These are phyloP conservation scores for Exophiala phaeomuriformis DNA, from an alignment of 2,329 filamentous ascomycete species.

Conservation along the genomic window DNA sequence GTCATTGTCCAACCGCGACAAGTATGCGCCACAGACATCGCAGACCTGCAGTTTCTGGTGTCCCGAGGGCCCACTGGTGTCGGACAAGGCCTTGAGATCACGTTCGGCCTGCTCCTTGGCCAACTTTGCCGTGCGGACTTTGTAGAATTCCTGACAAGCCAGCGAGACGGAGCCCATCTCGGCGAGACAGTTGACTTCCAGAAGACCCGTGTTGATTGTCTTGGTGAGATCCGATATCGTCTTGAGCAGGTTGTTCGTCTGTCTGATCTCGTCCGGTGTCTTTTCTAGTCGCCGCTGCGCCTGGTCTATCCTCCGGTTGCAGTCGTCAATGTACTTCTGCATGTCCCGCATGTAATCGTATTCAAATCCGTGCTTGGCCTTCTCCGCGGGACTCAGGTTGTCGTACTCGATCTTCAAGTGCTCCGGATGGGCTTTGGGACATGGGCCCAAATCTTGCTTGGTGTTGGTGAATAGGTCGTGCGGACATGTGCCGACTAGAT, in stretches of 20 bases:
- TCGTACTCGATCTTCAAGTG: slow-evolving; percentile 85
- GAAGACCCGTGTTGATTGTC: slow-evolving; percentile 71
- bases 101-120: slow-evolving; percentile 77
- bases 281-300: slow-evolving; percentile 90
- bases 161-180: slow-evolving; percentile 72
- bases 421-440: slow-evolving; percentile 81
- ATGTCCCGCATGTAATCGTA: slow-evolving; percentile 96
- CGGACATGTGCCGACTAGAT: slow-evolving; percentile 85
- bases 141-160: slow-evolving; percentile 81
- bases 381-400: slow-evolving; percentile 60
- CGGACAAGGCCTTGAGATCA: slow-evolving; percentile 81
- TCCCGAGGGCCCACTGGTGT: slow-evolving; percentile 85
- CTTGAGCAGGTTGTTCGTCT: slow-evolving; percentile 85
- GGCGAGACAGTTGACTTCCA: slow-evolving; percentile 79
- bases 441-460: slow-evolving; percentile 90
- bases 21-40: slow-evolving; percentile 94
- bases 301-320: slow-evolving; percentile 84
- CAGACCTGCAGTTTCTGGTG: slow-evolving; percentile 98
- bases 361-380: slow-evolving; percentile 78
- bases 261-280: slow-evolving; percentile 81
- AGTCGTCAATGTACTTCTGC: slow-evolving; percentile 93
- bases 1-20: slow-evolving; percentile 89
- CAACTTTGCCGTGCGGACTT: slow-evolving; percentile 70
- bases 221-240: slow-evolving; percentile 71
- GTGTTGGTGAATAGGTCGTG: slow-evolving; percentile 99